phyloP scores from a whole-genome alignment of 495 filamentous ascomycete genomes.

The Hamigera avellanea region DNA sequence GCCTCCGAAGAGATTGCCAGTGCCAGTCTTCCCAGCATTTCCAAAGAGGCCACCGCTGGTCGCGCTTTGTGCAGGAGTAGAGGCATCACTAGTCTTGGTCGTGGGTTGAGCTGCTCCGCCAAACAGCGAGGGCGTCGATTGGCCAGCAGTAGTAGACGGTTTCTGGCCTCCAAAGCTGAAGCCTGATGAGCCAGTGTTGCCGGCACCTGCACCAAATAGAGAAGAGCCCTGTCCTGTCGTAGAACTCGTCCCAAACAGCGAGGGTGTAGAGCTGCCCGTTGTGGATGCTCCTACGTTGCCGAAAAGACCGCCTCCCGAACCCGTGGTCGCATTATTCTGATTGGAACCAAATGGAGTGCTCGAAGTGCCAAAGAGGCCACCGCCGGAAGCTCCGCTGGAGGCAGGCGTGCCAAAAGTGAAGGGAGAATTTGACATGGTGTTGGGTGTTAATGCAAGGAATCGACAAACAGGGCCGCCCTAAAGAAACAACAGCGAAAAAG shows the following conservation, averaged over 20 bases:
- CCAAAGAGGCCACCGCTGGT: constrained; percentile 40
- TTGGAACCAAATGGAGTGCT: constrained; percentile 22
- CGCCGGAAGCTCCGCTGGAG: constrained; percentile 22
- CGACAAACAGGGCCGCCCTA: constrained; percentile 9
- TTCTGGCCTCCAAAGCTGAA: constrained; percentile 33
- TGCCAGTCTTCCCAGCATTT: constrained; percentile 14
- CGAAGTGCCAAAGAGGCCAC: constrained; percentile 29
- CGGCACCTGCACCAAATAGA: constrained; percentile 22
- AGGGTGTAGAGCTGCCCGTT: constrained; percentile 18
- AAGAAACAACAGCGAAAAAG: too few species aligned
- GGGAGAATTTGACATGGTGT: constrained; percentile 22
- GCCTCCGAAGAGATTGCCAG: constrained; percentile 27
- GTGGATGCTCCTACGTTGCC: constrained; percentile 34
- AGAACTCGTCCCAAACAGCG: constrained; percentile 21
- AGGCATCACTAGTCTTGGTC: constrained; percentile 25
- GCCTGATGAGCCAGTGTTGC: constrained; percentile 14
- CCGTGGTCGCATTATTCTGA: constrained; percentile 15
- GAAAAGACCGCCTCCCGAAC: constrained; percentile 26
- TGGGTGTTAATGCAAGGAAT: constrained; percentile 8
- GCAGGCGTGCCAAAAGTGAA: constrained; percentile 18
- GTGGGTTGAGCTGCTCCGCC: constrained; percentile 24
- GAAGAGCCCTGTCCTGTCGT: constrained; percentile 15
- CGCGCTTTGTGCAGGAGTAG: constrained; percentile 23
- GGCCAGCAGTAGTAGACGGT: constrained; percentile 12
- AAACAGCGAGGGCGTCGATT: constrained; percentile 17